A percentile compares a stretch with the other conserved stretches of the same genome.
These are phyloP conservation scores for Penicillium soppii DNA, from an alignment of 495 filamentous ascomycete genomes.

Conservation along the genomic window DNA sequence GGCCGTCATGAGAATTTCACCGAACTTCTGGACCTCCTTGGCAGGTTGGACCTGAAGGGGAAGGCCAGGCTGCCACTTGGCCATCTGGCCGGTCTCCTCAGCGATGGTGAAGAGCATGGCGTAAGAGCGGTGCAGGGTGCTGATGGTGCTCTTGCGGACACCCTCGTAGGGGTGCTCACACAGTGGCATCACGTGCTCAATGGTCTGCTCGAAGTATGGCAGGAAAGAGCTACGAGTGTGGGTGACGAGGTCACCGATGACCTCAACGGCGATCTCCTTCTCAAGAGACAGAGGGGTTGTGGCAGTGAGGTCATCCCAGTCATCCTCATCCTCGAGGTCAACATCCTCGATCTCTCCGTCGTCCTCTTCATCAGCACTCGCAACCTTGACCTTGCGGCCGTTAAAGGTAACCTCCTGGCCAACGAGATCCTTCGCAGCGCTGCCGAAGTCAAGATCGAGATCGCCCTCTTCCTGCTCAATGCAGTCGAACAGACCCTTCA, in stretches of 20 bases:
- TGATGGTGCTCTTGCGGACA: slow-evolving; percentile 83
- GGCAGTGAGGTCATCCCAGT: slow-evolving; percentile 78
- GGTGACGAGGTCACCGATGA: slow-evolving; percentile 87
- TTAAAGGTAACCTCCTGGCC: slow-evolving; percentile 73
- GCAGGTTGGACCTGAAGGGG: slow-evolving; percentile 77
- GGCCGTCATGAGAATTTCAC: slow-evolving; percentile 78
- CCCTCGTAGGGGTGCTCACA: slow-evolving; percentile 90
- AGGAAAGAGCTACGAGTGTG: slow-evolving; percentile 74
- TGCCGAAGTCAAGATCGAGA: slow-evolving; percentile 74
- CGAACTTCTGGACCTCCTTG: slow-evolving; percentile 78
- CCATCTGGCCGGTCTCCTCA: slow-evolving; percentile 73
- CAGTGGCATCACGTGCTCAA: slow-evolving; percentile 76
- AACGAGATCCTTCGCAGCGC: slow-evolving; percentile 73
- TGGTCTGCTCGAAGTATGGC: slow-evolving; percentile 87
- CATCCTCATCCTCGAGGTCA: slow-evolving; percentile 73
- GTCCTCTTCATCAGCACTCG: slow-evolving; percentile 56
- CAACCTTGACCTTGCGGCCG: slow-evolving; percentile 82
- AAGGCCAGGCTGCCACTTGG: slow-evolving; percentile 86
- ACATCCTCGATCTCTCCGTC: slow-evolving; percentile 60
- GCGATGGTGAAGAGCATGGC: slow-evolving; percentile 84
- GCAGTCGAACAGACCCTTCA: slow-evolving; percentile 80
- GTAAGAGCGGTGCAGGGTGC: slow-evolving; percentile 90
- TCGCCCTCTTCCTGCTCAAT: slow-evolving; percentile 89
- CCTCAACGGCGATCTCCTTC: slow-evolving; percentile 96
- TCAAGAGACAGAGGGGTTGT: slow-evolving; percentile 87